Conservation (phyloP, 768 basidiomycete species). For the Pleurotus platypus region DNA sequence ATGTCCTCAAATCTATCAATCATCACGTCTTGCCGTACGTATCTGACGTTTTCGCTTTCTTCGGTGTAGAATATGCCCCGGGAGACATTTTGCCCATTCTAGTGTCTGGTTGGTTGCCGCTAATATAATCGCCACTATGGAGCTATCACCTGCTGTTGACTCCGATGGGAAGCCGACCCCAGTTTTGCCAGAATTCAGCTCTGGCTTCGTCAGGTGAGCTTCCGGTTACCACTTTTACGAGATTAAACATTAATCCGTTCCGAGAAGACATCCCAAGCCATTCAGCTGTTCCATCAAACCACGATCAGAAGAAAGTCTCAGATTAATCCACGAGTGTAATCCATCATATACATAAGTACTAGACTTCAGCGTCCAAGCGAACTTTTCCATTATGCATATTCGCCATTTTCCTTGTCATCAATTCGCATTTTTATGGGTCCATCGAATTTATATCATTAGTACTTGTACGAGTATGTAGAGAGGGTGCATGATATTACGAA, state of each 20-base stretch:
- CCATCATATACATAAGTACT: background rate
- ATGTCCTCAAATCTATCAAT: slow-evolving; percentile 12
- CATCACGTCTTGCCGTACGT: too few relatives aligned
- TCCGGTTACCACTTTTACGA: background rate
- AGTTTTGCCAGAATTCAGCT: slow-evolving; percentile 31
- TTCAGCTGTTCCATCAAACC: slow-evolving; percentile 45
- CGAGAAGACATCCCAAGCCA: slow-evolving; percentile 45
- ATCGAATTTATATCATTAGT: background rate
- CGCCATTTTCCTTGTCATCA: background rate
- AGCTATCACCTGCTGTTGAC: slow-evolving; percentile 38
- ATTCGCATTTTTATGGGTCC: background rate
- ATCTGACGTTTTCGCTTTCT: background rate
- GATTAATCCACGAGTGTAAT: background rate
- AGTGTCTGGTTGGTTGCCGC: slow-evolving; percentile 44
- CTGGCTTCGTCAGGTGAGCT: slow-evolving; percentile 45
- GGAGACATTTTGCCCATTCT: slow-evolving; percentile 47
- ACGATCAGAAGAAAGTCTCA: slow-evolving; percentile 27
- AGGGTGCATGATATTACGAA: too few relatives aligned
- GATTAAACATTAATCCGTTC: slow-evolving; percentile 1
- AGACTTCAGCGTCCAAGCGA: too few relatives aligned
- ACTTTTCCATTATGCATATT: background rate
- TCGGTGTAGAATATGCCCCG: slow-evolving; percentile 46
- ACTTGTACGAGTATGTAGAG: background rate
- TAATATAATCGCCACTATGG: slow-evolving; percentile 40
- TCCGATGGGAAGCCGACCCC: slow-evolving; percentile 37